phyloP scores from a whole-genome alignment of 805 yeast species.

The Priceomyces medius region DNA sequence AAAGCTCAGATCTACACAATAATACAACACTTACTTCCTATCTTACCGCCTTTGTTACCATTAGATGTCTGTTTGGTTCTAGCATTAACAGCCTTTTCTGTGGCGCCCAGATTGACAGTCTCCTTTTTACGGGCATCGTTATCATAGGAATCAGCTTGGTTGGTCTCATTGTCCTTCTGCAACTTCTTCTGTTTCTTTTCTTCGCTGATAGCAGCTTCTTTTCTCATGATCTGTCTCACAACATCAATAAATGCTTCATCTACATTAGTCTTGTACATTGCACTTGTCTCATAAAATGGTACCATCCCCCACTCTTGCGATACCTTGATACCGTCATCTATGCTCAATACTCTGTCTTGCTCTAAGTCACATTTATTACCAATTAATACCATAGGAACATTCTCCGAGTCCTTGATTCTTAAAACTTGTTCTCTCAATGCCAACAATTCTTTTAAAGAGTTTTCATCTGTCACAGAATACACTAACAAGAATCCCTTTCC shows the following conservation, averaged over 20 bases:
- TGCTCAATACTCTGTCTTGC: constrained; percentile 69
- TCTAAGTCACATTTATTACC: constrained; percentile 89
- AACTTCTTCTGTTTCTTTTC: constrained; percentile 45
- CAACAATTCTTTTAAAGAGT: constrained; percentile 71
- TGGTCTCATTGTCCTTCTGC: constrained; percentile 32
- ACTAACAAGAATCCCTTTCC: constrained; percentile 73
- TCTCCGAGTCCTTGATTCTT: constrained; percentile 71
- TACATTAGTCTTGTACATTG: constrained; percentile 85
- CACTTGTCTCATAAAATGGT: constrained; percentile 91
- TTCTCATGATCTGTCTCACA: constrained; percentile 83
- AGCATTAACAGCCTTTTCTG: constrained; percentile 8
- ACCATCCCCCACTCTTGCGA: constrained; percentile 86
- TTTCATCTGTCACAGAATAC: constrained; percentile 59
- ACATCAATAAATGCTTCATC: constrained; percentile 88
- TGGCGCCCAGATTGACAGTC: constrained; percentile 4
- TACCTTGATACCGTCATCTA: constrained; percentile 79
- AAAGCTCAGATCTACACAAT: constrained; percentile 21
- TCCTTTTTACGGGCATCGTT: constrained; percentile 6
- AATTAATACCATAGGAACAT: constrained; percentile 85
- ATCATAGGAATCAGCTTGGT: constrained; percentile 3
- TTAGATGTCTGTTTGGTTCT: constrained; percentile 20
- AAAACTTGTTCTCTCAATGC: constrained; percentile 81
- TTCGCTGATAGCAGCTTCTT: constrained; percentile 52
- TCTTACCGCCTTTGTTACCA: constrained; percentile 10
- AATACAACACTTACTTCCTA: constrained; percentile 29